Evolutionary conservation across 2,329 filamentous ascomycete genomes (phyloP), one percentile per base, ranked within the genome.

Genomic region (Apiospora sp.): DNA sequence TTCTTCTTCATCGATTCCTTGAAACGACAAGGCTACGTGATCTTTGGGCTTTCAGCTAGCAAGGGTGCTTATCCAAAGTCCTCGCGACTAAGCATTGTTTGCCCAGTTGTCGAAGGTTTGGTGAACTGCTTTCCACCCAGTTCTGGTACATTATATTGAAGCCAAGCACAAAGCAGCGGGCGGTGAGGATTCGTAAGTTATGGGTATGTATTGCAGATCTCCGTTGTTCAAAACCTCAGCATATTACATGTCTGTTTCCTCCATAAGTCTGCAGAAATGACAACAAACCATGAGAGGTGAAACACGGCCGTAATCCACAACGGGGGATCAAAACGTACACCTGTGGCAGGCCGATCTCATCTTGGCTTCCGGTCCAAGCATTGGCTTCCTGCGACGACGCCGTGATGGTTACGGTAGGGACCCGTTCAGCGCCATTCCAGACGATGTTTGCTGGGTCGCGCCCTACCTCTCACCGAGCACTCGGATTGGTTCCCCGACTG

Each of bases 251-350:
- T 49, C 24, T 68, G 43, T 30, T 49, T 19, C 34, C 44, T 37
- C 67, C 44, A 49, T 34, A 34, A 69, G 44, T 27, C 48, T 44
- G 44, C 67, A 69, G n/a, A 49, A 37, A 30, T 37, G 27, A 37
- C 24, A 68, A 49, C 34, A n/a, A 48, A 41, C 67, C 44, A 58
- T 70, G 72, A 76, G 72, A 76, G 76, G 76, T 84, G 83, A 84
- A 84, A 84, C 83, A 77, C 74, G 77, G 76, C 76, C 77, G 76
- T 77, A 76, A 76, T 76, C 80, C 77, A 77, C 76, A 75, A 73
- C 73, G 67, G 34, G 71, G 76, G 76, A 74, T 75, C 78, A 75
- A 81, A 80, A 82, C 81, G 72, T 73, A 74, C 68, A 76, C 78
- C 69, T 75, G 77, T 73, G 73, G 72, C 73, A 73, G 76, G 75